A percentile compares a stretch with the other conserved stretches of the same genome.
Evolutionary conservation across 202 grass and related monocot species (phyloP).

Genomic region (Musa balbisiana): DNA sequence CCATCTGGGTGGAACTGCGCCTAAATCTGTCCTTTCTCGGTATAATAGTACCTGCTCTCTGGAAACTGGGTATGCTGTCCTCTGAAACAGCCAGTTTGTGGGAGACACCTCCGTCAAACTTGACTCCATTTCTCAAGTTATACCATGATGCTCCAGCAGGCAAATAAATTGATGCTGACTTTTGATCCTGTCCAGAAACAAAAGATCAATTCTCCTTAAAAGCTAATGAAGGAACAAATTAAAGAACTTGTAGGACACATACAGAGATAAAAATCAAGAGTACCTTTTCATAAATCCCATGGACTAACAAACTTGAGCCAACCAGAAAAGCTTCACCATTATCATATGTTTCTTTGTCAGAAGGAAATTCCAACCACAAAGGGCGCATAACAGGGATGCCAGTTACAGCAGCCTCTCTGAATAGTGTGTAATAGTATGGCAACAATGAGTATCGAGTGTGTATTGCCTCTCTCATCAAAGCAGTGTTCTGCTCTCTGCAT

Average conservation of each 20-base stretch:
- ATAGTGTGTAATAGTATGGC: constrained; percentile 93
- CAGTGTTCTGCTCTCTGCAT: constrained; percentile 69
- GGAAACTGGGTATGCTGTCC: constrained; percentile 87
- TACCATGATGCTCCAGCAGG: constrained; percentile 66
- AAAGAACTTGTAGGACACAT: neutral
- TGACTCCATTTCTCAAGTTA: constrained; percentile 62
- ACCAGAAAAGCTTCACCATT: constrained; percentile 91
- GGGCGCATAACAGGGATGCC: constrained; percentile 88
- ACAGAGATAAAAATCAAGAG: neutral
- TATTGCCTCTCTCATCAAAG: constrained; percentile 82
- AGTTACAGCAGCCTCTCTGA: constrained; percentile 76
- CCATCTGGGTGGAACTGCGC: constrained; percentile 89
- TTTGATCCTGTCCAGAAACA: constrained; percentile 46
- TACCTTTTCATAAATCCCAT: constrained; percentile 87
- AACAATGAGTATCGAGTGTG: constrained; percentile 78
- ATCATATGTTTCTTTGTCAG: constrained; percentile 86
- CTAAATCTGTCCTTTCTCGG: constrained; percentile 97
- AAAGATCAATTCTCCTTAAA: neutral
- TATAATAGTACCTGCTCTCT: constrained; percentile 66
- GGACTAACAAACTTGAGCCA: constrained; percentile 59
- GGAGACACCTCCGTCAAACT: constrained; percentile 47
- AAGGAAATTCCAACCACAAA: constrained; percentile 87
- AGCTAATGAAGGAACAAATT: neutral
- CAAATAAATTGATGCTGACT: constrained; percentile 67
- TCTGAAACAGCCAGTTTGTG: constrained; percentile 71